Conservation (phyloP, 1,284 basidiomycete species). For the Fomitopsis schrenkii region DNA sequence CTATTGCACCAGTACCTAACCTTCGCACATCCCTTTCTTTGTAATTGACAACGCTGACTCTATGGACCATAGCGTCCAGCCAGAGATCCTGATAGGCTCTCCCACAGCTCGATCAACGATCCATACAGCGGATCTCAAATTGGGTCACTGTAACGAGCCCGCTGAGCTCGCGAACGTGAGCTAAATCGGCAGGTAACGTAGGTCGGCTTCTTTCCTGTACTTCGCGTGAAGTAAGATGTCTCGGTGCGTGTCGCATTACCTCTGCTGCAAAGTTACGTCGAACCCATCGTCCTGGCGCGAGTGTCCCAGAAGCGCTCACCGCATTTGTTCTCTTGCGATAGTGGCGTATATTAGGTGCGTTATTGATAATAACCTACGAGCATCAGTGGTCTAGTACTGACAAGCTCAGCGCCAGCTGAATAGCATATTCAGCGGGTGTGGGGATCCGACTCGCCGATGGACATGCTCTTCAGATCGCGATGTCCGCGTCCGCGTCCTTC, state of each 20-base stretch:
- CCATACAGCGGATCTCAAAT: not conserved
- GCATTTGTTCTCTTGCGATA: not conserved
- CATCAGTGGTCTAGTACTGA: too few relatives aligned
- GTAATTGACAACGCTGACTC: too few relatives aligned
- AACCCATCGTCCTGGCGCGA: not conserved
- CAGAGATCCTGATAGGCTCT: not conserved
- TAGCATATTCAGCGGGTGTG: not conserved
- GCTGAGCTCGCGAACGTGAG: not conserved
- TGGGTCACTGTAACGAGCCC: not conserved
- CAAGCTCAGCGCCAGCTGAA: not conserved
- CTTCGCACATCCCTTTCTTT: too few relatives aligned
- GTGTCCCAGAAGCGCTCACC: not conserved
- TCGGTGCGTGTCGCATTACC: not conserved
- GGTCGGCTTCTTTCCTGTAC: not conserved
- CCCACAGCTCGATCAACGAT: not conserved
- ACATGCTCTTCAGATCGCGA: not conserved
- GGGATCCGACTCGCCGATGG: too few relatives aligned
- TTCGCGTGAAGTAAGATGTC: not conserved
- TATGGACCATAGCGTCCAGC: too few relatives aligned
- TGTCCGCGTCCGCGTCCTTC: too few relatives aligned
- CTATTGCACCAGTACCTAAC: too few relatives aligned
- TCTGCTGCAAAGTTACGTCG: not conserved
- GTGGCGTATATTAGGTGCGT: not conserved
- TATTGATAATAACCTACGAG: not conserved
- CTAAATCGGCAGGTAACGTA: not conserved